Base-by-base conservation (phyloP, 164 flowering plant species). In the Saururus chinensis region DNA sequence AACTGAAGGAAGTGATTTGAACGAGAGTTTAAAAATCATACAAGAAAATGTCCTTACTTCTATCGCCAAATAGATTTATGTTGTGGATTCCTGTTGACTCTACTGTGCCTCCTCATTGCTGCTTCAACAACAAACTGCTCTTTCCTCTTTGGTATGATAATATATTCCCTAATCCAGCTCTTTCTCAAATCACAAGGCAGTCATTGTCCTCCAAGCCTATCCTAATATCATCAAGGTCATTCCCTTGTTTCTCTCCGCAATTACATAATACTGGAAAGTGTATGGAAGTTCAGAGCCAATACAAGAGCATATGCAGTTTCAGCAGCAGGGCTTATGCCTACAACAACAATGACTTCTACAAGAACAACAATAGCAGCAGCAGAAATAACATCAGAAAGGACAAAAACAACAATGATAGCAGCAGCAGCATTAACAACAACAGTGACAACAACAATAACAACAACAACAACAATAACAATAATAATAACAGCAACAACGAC, bases 391-490 rank as follows among this genome's bases (percentile, higher is more conserved):
- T 45, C 4, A 45, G 49, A 0, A 45, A 17, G 7, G 49, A 45
- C 11, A 12, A 45, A 17, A 8, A 8, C 21, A 24, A 35, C 9
- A 14, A 30, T 12, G 14, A 7, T 53, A 60, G 52, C 21, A 73
- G 65, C n/a, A 37, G 63, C 9, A n/a, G 59, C 40, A 25, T 23
- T 52, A 35, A 55, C 57, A 21, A 60, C 62, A 53, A 37, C 59
- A 59, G 49, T 24, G 41, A 51, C 30, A 42, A 56, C 49, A 42
- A 40, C 26, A 61, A 54, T 51, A 55, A 61, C 54, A 56, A 53
- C 60, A 56, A 60, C 66, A 67, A 65, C 57, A 58, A 62, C 51
- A 64, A 66, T 22, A 41, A 53, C 26, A 63, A 59, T 24, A 54
- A 67, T 58, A 54, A 64, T 57, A 40, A 45, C 26, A 64, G 64